These are phyloP conservation scores for Malus hybrid DNA, from an alignment of 331 rosid genomes.

Conservation along the genomic window DNA sequence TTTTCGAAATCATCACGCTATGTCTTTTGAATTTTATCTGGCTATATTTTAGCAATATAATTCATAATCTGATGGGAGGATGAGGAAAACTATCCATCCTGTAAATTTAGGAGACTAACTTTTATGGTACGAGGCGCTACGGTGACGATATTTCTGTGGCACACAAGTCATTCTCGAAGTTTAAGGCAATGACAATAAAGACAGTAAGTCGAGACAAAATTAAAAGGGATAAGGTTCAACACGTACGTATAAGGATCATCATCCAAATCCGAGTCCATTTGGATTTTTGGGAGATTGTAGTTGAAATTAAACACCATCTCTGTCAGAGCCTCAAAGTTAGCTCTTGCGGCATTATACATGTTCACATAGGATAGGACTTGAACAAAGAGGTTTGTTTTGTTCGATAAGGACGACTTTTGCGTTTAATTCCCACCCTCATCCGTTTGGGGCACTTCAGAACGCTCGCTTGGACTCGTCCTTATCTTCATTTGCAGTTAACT, in stretches of 20 bases:
- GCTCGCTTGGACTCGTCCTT: no score
- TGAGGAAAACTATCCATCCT: neutral
- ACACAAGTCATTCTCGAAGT: neutral
- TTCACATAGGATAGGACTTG: neutral
- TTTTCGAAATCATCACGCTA: neutral
- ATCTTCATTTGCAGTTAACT: no score
- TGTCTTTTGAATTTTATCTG: neutral
- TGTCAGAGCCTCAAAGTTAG: neutral
- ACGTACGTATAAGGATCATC: neutral
- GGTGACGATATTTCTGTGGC: no score
- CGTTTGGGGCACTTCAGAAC: no score
- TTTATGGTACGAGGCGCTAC: rapidly evolving
- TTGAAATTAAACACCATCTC: neutral
- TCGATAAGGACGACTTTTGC: no score
- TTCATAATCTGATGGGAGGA: neutral
- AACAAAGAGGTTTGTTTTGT: no score
- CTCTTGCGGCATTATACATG: neutral
- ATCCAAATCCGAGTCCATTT: neutral
- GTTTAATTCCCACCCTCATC: neutral
- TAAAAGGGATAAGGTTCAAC: neutral
- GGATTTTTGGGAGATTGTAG: neutral
- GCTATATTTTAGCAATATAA: neutral
- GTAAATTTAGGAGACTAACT: neutral
- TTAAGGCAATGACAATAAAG: no score
- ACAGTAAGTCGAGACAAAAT: neutral